These are phyloP conservation scores for Madurella fahalii DNA, from an alignment of 2,329 filamentous ascomycete genomes.

Conservation along the genomic window DNA sequence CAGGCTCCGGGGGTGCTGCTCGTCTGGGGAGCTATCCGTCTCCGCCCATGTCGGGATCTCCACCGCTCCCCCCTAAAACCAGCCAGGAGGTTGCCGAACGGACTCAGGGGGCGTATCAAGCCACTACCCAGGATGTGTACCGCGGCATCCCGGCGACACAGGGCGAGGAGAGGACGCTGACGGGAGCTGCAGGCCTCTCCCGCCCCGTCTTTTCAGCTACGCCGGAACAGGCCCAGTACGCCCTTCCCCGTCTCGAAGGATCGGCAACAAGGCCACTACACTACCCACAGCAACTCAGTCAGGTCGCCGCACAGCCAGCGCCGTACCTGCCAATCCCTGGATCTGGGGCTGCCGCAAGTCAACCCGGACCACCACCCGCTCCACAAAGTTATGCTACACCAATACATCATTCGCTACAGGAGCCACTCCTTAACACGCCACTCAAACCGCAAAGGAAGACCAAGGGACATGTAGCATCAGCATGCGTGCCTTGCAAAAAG, in stretches of 20 bases:
- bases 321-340: conserved; percentile 25
- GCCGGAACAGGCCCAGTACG: conserved; percentile 38
- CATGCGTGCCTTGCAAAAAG: conserved; percentile 80
- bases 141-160: conserved; percentile 38
- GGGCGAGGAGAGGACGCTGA: conserved; percentile 33
- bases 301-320: conserved; percentile 29
- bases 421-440: conserved; percentile 47
- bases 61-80: conserved; percentile 55
- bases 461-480: conserved; percentile 78
- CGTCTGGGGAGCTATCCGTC: conserved; percentile 62
- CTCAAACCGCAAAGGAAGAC: conserved; percentile 63
- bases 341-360: conserved; percentile 6
- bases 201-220: conserved; percentile 37
- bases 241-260: conserved; percentile 39
- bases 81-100: conserved; percentile 55
- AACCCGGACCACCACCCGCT: conserved; percentile 34
- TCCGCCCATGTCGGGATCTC: conserved; percentile 71
- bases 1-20: conserved; percentile 51
- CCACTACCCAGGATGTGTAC: conserved; percentile 50
- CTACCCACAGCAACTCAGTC: conserved; percentile 33
- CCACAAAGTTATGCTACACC: conserved; percentile 32
- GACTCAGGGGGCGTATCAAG: conserved; percentile 46
- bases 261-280: conserved; percentile 31
- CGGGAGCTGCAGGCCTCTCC: conserved; percentile 27
- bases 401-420: conserved; percentile 32